Evolutionary conservation across 805 yeast genomes (phyloP), one percentile per base, ranked within the genome.

Genomic region (Yamadazyma tumulicola): DNA sequence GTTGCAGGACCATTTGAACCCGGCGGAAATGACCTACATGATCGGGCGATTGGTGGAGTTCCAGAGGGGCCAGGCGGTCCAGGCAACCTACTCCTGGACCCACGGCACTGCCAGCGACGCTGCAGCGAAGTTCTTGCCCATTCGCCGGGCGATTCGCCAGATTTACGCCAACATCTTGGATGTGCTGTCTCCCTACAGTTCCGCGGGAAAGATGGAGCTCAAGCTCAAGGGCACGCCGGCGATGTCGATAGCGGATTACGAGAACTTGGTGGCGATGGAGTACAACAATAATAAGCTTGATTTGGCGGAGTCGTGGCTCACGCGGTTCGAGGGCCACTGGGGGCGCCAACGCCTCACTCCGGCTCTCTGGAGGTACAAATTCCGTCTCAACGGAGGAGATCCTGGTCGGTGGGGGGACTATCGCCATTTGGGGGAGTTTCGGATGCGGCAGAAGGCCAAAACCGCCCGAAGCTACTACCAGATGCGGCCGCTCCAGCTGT

Each of bases 221-320:
- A n/a, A n/a, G n/a, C n/a, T n/a, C n/a, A n/a, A n/a, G n/a, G n/a
- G n/a, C n/a, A n/a, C n/a, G n/a, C n/a, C n/a, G n/a, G n/a, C n/a
- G n/a, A n/a, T 24, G n/a, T 8, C 8, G 6, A 16, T 39, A 48
- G 2, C 35, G 37, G 72, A 67, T 46, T 64, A 53, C 41, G 72
- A 67, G 39, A 67, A 63, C 45, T 48, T 67, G 39, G 55, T 66
- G 13, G 14, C 32, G 27, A 46, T 66, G 34, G 72, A 67, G 42
- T 45, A 57, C 32, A 41, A 47, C 34, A 65, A 61, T 46, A 41
- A 39, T n/a, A 66, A 64, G 38, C 39, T 59, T 24, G 72, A 67
- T 46, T 53, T 66, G 43, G 71, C 67, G 3, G 49, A 61, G 4
- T 52, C 51, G 33, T 67, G 72, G 71, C 61, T 64, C 38, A 54